Evolutionary conservation across 306 rosid species (phyloP).

Genomic region (Cicer bijugum): DNA sequence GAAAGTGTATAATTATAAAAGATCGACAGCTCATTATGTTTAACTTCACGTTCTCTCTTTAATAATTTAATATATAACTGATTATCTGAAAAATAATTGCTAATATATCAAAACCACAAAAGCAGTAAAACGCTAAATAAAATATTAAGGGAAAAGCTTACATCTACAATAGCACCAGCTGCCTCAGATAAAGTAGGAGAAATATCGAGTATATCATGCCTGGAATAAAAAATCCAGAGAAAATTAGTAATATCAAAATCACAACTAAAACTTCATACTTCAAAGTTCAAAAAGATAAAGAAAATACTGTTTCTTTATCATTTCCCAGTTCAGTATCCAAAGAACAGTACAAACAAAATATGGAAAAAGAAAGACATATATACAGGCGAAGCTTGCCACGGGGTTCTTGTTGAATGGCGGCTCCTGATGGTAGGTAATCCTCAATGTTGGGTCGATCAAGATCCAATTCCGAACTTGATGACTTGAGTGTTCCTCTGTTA

Average conservation of each 20-base stretch:
- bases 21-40: conserved; percentile 13
- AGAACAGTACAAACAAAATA: conserved; percentile 19
- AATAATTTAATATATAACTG: conserved; percentile 23
- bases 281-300: conserved; percentile 8
- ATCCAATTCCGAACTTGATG: conserved; percentile 83
- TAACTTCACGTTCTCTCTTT: conserved; percentile 2
- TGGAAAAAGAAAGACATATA: conserved; percentile 46
- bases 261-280: not conserved
- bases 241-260: conserved; percentile 18
- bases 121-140: not conserved
- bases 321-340: conserved; percentile 2
- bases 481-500: conserved; percentile 47
- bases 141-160: conserved; percentile 41
- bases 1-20: conserved; percentile 22
- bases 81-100: conserved; percentile 2
- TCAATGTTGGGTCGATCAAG: conserved; percentile 90
- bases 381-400: conserved; percentile 80
- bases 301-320: conserved; percentile 10
- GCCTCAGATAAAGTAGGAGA: conserved; percentile 91
- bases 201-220: conserved; percentile 87
- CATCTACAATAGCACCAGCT: conserved; percentile 97
- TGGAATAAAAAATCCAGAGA: conserved; percentile 44
- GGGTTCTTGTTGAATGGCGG: conserved; percentile 82
- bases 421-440: conserved; percentile 87
- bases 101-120: conserved; percentile 17